Conservation (phyloP, 768 basidiomycete genomes). For the Tubosaeta brunneosetosa region DNA sequence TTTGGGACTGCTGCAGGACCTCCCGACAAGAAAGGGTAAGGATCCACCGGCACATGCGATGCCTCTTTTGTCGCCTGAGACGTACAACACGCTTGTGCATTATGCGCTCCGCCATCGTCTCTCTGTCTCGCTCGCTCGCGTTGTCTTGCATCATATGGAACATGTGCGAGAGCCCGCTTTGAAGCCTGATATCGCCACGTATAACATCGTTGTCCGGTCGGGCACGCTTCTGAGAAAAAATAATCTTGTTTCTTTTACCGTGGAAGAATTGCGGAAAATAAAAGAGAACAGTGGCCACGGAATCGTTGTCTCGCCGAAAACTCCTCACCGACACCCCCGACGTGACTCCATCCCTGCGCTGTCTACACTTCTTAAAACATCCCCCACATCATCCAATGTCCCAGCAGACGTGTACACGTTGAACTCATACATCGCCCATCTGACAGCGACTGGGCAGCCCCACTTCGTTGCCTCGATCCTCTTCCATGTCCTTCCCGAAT, state of each 20-base stretch:
- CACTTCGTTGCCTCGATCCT: conserved; percentile 43
- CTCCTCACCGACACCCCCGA: background rate
- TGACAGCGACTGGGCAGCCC: conserved; percentile 47
- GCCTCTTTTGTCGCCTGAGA: conserved; percentile 35
- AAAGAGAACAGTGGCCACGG: conserved; percentile 20
- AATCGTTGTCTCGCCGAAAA: conserved; percentile 17
- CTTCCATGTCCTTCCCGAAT: conserved; percentile 54
- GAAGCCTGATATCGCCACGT: conserved; percentile 45
- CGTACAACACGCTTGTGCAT: conserved; percentile 61
- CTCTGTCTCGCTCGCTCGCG: conserved; percentile 43
- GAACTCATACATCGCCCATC: conserved; percentile 47
- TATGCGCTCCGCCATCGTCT: conserved; percentile 61
- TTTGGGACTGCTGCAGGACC: conserved; percentile 34
- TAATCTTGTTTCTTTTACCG: conserved; percentile 37
- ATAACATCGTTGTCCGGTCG: conserved; percentile 56
- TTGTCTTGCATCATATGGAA: conserved; percentile 54
- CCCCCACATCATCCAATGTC: conserved; percentile 14
- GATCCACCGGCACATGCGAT: conserved; percentile 18
- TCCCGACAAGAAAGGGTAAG: conserved; percentile 25
- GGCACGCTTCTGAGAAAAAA: conserved; percentile 46
- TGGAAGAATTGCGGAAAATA: conserved; percentile 32
- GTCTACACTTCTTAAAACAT: conserved; percentile 10
- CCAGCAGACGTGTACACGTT: conserved; percentile 45
- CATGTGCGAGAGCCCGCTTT: conserved; percentile 37
- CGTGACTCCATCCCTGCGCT: conserved; percentile 4